phyloP scores from a whole-genome alignment of 2,329 filamentous ascomycete species.

The Aspergillus udagawae region DNA sequence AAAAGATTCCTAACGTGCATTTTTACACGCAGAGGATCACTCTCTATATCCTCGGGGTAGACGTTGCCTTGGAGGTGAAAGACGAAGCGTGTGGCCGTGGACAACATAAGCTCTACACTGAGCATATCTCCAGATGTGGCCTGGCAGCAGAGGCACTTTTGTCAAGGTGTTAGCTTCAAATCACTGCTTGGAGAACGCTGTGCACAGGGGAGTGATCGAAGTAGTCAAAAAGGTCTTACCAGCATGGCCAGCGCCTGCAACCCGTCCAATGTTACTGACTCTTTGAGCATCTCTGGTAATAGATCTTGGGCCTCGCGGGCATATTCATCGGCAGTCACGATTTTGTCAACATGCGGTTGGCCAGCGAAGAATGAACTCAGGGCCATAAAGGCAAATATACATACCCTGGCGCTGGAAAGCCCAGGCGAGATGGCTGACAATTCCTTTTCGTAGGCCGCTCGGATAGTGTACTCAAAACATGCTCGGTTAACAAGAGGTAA shows the following conservation, averaged over 20 bases:
- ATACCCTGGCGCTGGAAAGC: slow-evolving; percentile 3
- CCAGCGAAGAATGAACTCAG: neutral
- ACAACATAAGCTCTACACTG: neutral
- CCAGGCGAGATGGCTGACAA: neutral
- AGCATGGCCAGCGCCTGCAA: slow-evolving; percentile 9
- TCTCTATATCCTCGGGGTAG: neutral
- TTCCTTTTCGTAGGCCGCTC: slow-evolving; percentile 4
- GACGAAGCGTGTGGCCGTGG: slow-evolving; percentile 5
- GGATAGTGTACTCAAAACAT: slow-evolving; percentile 7
- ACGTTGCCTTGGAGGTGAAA: slow-evolving; percentile 11
- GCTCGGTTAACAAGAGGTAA: slow-evolving; percentile 4
- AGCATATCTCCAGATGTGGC: neutral
- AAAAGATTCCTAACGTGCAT: slow-evolving; percentile 6
- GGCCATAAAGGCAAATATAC: slow-evolving; percentile 8
- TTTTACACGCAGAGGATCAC: neutral
- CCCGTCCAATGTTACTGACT: slow-evolving; percentile 7
- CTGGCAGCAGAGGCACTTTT: neutral
- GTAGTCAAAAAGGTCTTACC: neutral
- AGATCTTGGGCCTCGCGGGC: slow-evolving; percentile 1
- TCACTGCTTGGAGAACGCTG: neutral
- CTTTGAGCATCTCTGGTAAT: neutral
- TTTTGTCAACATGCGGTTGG: neutral
- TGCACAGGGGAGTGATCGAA: neutral
- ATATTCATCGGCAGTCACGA: neutral
- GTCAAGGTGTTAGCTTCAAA: neutral